A percentile compares a stretch with the other conserved stretches of the same genome.
Evolutionary conservation across 805 yeast species (phyloP).

Genomic region (Candida krabiensis): DNA sequence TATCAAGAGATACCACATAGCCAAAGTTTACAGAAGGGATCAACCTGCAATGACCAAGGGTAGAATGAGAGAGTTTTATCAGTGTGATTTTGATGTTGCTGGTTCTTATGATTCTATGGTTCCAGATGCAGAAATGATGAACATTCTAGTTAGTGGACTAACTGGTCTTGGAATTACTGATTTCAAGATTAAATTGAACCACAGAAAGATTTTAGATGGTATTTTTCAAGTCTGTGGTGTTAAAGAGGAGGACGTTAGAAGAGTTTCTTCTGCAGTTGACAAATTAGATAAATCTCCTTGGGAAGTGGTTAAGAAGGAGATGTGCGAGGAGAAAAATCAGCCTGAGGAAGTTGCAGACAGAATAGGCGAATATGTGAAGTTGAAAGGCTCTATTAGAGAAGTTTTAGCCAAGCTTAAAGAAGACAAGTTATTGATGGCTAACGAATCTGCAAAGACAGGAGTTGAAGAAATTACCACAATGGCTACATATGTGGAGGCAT

Average conservation of each 20-base stretch:
- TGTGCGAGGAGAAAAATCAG: conserved; percentile 88
- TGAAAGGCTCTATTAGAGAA: conserved; percentile 73
- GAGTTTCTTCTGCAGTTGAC: conserved; percentile 92
- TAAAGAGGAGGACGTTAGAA: conserved; percentile 88
- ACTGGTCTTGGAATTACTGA: conserved; percentile 80
- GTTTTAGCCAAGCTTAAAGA: conserved; percentile 53
- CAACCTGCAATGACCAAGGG: conserved; percentile 99
- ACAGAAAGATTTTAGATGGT: conserved; percentile 94
- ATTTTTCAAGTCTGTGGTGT: conserved; percentile 95
- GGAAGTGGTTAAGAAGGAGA: conserved; percentile 91
- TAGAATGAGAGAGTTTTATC: conserved; percentile 99
- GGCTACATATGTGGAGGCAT: conserved; percentile 79
- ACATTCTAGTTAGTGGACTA: conserved; percentile 81
- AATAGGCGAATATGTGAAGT: conserved; percentile 88
- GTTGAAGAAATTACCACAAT: conserved; percentile 74
- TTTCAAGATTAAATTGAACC: conserved; percentile 90
- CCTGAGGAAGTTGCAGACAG: conserved; percentile 88
- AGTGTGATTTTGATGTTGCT: conserved; percentile 97
- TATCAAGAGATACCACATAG: conserved; percentile 94
- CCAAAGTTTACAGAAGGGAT: conserved; percentile 98
- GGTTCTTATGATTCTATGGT: conserved; percentile 93
- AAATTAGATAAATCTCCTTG: conserved; percentile 94
- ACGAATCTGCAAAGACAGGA: conserved; percentile 78
- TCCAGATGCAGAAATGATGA: conserved; percentile 89
- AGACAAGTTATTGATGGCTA: conserved; percentile 58